Evolutionary conservation across 2,329 filamentous ascomycete species (phyloP).

Genomic region (Diaporthe aspalathi): DNA sequence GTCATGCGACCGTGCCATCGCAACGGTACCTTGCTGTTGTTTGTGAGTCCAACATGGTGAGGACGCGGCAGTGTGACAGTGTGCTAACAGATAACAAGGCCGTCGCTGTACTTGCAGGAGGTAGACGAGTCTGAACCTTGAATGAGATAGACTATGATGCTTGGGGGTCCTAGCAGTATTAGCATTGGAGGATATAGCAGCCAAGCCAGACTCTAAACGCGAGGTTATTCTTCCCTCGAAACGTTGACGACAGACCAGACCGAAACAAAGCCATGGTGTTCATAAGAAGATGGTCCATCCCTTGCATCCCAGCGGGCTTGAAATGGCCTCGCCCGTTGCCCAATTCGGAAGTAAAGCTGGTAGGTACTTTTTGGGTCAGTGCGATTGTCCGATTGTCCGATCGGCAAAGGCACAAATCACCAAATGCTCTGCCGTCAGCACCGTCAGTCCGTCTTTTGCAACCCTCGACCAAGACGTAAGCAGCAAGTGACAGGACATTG

Average conservation of each 20-base stretch:
- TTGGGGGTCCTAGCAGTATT: constrained; percentile 13
- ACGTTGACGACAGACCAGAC: constrained; percentile 23
- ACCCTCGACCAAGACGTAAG: not conserved
- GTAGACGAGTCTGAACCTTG: not conserved
- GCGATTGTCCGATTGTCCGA: too few species aligned
- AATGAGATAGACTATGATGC: too few species aligned
- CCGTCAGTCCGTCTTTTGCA: not conserved
- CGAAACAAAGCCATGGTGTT: constrained; percentile 14
- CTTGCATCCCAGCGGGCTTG: constrained; percentile 18
- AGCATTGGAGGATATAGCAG: constrained; percentile 31
- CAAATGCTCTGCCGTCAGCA: not conserved
- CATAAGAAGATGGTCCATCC: constrained; percentile 25
- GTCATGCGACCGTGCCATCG: constrained; percentile 21
- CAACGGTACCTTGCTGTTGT: not conserved
- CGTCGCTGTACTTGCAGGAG: not conserved
- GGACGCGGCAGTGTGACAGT: constrained; percentile 3
- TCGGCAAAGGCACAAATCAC: not conserved
- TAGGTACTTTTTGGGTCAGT: too few species aligned
- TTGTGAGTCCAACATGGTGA: not conserved
- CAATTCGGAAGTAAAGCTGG: constrained; percentile 4
- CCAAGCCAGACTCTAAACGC: constrained; percentile 28
- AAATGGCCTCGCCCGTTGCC: constrained; percentile 19
- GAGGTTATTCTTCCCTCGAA: constrained; percentile 24
- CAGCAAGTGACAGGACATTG: not conserved
- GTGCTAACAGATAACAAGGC: not conserved